phyloP scores from a whole-genome alignment of 2,329 filamentous ascomycete species.

The Leptographium procerum region DNA sequence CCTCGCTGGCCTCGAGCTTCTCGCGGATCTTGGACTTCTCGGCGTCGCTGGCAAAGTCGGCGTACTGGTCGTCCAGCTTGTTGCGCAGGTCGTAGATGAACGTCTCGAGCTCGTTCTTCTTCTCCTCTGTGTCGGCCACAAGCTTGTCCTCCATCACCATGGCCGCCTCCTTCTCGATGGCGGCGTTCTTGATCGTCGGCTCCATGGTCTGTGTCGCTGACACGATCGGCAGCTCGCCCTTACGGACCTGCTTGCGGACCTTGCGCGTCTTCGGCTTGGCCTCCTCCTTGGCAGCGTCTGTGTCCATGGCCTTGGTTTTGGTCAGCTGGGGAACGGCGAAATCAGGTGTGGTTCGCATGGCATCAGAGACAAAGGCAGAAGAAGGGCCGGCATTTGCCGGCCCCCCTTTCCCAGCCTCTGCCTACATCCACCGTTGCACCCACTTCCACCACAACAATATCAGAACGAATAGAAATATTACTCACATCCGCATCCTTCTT shows the following conservation, averaged over 20 bases:
- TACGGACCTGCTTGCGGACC: slow-evolving; percentile 98
- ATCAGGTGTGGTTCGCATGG: not conserved
- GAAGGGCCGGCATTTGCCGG: no score
- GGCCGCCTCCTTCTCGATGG: slow-evolving; percentile 68
- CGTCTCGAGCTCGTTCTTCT: slow-evolving; percentile 98
- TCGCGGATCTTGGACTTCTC: slow-evolving; percentile 54
- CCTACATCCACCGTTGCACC: no score
- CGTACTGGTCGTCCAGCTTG: slow-evolving; percentile 86
- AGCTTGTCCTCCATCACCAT: slow-evolving; percentile 99
- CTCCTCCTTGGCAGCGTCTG: slow-evolving; percentile 55
- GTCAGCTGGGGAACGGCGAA: not conserved
- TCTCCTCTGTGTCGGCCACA: slow-evolving; percentile 94
- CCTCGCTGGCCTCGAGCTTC: slow-evolving; percentile 78
- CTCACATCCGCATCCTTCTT: slow-evolving; percentile 66
- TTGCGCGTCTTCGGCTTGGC: slow-evolving; percentile 70
- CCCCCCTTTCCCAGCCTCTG: no score
- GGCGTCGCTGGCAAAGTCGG: slow-evolving; percentile 28
- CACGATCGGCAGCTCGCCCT: slow-evolving; percentile 84
- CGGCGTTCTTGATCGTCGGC: slow-evolving; percentile 48
- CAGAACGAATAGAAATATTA: slow-evolving; percentile 17
- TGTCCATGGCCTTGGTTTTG: slow-evolving; percentile 64
- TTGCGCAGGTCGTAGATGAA: slow-evolving; percentile 95
- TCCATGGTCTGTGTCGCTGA: slow-evolving; percentile 76
- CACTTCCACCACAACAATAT: no score
- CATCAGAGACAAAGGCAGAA: not conserved